Conservation (phyloP, 2,329 filamentous ascomycete genomes). For the Penicillium sp. region DNA sequence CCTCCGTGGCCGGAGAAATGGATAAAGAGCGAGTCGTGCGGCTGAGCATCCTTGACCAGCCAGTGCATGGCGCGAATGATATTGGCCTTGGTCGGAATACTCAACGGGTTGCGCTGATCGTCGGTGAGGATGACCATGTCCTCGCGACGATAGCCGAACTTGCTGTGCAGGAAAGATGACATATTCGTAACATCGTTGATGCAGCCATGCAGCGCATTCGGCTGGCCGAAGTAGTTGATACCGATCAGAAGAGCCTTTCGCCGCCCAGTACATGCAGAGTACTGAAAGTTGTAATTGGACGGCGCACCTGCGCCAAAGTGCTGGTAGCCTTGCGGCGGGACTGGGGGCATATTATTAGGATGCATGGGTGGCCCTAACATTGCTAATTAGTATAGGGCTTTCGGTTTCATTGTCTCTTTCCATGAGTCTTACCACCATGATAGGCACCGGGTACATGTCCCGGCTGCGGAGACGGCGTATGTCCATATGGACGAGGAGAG, state of each 20-base stretch:
- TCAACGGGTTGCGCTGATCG: constrained; percentile 96
- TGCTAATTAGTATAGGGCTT: not conserved
- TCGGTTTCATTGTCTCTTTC: too few species aligned
- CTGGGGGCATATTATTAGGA: constrained; percentile 56
- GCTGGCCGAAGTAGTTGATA: constrained; percentile 93
- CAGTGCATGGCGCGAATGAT: constrained; percentile 95
- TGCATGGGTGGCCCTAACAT: constrained; percentile 43
- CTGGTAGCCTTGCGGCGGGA: constrained; percentile 63
- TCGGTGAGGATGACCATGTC: constrained; percentile 97
- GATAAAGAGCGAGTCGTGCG: constrained; percentile 93
- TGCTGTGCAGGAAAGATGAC: constrained; percentile 78
- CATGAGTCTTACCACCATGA: constrained; percentile 8
- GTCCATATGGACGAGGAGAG: constrained; percentile 5
- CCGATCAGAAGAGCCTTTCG: constrained; percentile 87
- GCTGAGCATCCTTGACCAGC: constrained; percentile 89
- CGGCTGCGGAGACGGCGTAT: constrained; percentile 11
- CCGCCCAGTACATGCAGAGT: constrained; percentile 82
- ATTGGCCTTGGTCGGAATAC: constrained; percentile 89
- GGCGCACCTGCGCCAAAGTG: constrained; percentile 77
- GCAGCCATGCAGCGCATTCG: constrained; percentile 81
- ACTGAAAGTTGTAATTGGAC: constrained; percentile 77
- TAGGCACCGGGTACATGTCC: constrained; percentile 13
- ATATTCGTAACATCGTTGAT: constrained; percentile 98
- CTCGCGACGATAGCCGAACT: constrained; percentile 85
- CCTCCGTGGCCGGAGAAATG: constrained; percentile 88